These are phyloP conservation scores for Didymella keratinophila DNA, from an alignment of 2,329 filamentous ascomycete genomes.

Conservation along the genomic window DNA sequence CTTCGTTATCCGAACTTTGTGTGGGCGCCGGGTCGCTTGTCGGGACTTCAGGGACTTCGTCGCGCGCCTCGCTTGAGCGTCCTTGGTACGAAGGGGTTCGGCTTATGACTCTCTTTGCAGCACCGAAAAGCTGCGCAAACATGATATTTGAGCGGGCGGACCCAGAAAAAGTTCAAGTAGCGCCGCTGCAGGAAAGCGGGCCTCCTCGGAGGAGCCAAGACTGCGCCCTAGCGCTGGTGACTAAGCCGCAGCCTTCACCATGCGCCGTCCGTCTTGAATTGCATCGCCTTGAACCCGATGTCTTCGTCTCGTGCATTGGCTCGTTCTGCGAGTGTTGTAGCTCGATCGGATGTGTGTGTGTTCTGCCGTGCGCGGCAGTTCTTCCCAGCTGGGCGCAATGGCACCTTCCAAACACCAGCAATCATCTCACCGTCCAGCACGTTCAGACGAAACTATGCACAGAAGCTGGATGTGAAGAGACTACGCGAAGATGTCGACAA, in stretches of 20 bases:
- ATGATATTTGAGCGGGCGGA: constrained; percentile 28
- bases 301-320: constrained; percentile 26
- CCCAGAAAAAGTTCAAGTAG: constrained; percentile 19
- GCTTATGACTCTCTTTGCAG: constrained; percentile 41
- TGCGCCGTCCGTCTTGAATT: neutral
- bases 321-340: constrained; percentile 18
- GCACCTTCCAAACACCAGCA: neutral
- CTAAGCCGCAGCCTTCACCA: constrained; percentile 10
- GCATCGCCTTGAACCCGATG: constrained; percentile 21
- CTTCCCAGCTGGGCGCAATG: neutral
- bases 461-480: constrained; percentile 27
- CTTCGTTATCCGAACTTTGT: too few relatives aligned
- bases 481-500: constrained; percentile 33
- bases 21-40: constrained; percentile 14
- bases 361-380: constrained; percentile 32
- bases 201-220: constrained; percentile 22
- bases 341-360: constrained; percentile 26
- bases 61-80: constrained; percentile 27
- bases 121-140: constrained; percentile 44
- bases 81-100: constrained; percentile 42
- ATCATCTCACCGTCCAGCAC: neutral
- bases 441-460: constrained; percentile 27
- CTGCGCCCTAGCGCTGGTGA: constrained; percentile 4
- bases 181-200: constrained; percentile 23
- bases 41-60: constrained; percentile 25